phyloP scores from a whole-genome alignment of 208 protist species.

The Trypanosoma grayi region DNA sequence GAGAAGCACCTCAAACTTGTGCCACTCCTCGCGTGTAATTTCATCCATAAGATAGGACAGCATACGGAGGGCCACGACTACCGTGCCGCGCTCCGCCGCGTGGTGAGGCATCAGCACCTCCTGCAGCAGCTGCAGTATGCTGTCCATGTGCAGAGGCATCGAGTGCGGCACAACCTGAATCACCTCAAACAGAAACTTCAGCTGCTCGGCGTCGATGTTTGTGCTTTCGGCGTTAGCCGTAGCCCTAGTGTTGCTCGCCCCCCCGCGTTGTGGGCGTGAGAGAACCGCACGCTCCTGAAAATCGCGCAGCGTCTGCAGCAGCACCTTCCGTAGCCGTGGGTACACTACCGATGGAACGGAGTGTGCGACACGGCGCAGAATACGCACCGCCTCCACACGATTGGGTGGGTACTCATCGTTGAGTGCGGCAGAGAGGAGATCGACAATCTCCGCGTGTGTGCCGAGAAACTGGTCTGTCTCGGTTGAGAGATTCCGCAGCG shows the following conservation, averaged over 20 bases:
- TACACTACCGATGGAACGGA: conserved; percentile 55
- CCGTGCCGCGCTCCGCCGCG: conserved; percentile 34
- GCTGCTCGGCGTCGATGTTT: conserved; percentile 22
- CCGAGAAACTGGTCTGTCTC: conserved; percentile 71
- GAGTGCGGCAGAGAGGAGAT: conserved; percentile 61
- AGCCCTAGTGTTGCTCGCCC: background rate
- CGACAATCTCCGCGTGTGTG: conserved; percentile 52
- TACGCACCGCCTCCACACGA: conserved; percentile 49
- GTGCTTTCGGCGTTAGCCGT: background rate
- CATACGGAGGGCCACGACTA: conserved; percentile 59
- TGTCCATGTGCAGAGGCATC: conserved; percentile 41
- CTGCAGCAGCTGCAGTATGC: conserved; percentile 36
- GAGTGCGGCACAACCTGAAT: conserved; percentile 31
- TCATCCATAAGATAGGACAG: conserved; percentile 72
- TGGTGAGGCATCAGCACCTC: conserved; percentile 35
- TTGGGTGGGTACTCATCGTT: conserved; percentile 67
- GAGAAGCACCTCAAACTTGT: conserved; percentile 63
- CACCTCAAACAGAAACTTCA: conserved; percentile 38
- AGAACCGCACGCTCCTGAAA: conserved; percentile 25
- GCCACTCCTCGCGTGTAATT: conserved; percentile 49
- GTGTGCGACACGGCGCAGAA: conserved; percentile 63
- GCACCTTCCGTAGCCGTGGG: conserved; percentile 61
- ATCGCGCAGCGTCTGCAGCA: conserved; percentile 53
- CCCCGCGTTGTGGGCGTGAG: background rate
- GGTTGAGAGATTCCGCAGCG: conserved; percentile 44